Evolutionary conservation across 139 green algal genomes (phyloP), one percentile per base, ranked within the genome.

Genomic region (Chlamydomonas schloesseri): DNA sequence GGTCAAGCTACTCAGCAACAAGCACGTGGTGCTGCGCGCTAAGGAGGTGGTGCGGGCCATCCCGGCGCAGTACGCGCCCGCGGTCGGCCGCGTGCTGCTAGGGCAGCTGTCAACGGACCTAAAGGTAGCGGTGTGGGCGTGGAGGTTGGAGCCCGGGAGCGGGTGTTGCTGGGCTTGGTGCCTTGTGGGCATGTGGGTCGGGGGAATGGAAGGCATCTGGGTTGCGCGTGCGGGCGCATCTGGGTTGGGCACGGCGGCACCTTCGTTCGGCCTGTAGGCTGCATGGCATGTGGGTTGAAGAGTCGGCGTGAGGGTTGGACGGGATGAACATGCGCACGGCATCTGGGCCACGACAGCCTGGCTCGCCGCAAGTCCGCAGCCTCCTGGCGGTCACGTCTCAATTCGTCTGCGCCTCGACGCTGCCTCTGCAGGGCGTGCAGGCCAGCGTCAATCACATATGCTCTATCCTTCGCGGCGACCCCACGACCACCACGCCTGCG

Each of bases 21-120:
- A 85, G 79, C 79, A 85, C 65, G 67, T 85, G 65, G 31, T 69
- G 13, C 23, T 31, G 67, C 79, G 37, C 67, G 79, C 79, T 21
- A 67, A 36, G 47, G 47, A 76, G 9, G 78, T 84, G 17, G n/a
- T 84, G n/a, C 64, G 42, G 1, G 64, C 21, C 42, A 47, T 84
- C 28, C 46, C 78, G 65, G 64, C 65, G 46, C n/a, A 10, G 23
- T 65, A 53, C 64, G n/a, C 18, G 28, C 28, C 78, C 1, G n/a
- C 46, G 46, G 29, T 84, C 31, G 78, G 62, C 11, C n/a, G 46
- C 17, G 24, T 84, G 14, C n/a, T 84, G 65, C 46, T 84, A 65
- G 37, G 29, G 15, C 64, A 84, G 42, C 60, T 84, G 26, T 57
- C 4, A 2, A 65, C 11, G 33, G 78, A 84, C 46, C 37, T 84